Base-by-base conservation (phyloP, 2,329 filamentous ascomycete genomes). In the Colletotrichum acutatum region DNA sequence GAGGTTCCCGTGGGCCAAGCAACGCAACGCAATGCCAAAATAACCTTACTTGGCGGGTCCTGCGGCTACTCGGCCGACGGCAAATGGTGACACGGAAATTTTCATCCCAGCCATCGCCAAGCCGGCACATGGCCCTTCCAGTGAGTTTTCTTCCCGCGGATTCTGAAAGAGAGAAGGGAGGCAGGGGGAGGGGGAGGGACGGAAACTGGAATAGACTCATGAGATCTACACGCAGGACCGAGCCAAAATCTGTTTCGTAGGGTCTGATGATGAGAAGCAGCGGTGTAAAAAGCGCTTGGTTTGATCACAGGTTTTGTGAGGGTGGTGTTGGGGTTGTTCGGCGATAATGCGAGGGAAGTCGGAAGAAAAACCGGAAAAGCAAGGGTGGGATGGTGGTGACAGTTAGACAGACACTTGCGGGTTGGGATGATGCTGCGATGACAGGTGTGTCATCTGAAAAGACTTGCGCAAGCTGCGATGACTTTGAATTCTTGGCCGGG, bases 11-110 rank as follows among this genome's bases (percentile, higher is more conserved):
- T 19, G 24, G 16, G 22, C 24, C 42, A 53, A 28, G 37, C 28
- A n/a, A 56, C 24, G 32, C 32, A 59, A 54, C 24, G 26, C 46
- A 59, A 59, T 14, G 49, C 49, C 56, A 32, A 62, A 52, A 57
- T 61, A 73, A 71, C 71, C 71, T 73, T 73, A 73, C 67, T 71
- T 71, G 46, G 62, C 57, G 71, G 71, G 54, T 58, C 34, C 19
- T 57, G 19, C 19, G 46, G 32, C 34, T n/a, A 12, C 46, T 66
- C n/a, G 22, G 66, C 37, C 37, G 37, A 63, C 24, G 32, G 37
- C 32, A 34, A 16, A 26, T 22, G 26, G 49, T 22, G 59, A 26
- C 37, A 14, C n/a, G n/a, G n/a, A 28, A 19, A 16, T 30, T 26
- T 56, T 49, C 42, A 19, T 49, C 42, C 42, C 16, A n/a, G 42